phyloP scores from a whole-genome alignment of 257 asterid genomes.

The Cynanchum wilfordii region DNA sequence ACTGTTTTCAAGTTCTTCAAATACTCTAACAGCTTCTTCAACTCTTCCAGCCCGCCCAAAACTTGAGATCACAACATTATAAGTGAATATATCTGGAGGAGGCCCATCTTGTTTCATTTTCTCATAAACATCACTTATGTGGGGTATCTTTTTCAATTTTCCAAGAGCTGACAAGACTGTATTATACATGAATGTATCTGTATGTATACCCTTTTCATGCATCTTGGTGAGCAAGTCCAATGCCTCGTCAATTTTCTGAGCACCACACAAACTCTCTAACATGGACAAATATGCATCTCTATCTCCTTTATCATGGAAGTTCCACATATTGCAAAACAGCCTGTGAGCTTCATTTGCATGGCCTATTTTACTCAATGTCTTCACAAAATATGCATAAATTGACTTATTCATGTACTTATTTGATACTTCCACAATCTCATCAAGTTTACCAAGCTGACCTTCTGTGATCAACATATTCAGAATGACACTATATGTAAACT shows the following conservation, averaged over 20 bases:
- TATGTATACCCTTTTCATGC: constrained; percentile 66
- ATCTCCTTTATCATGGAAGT: constrained; percentile 82
- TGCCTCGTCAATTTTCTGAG: constrained; percentile 72
- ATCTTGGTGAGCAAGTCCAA: constrained; percentile 69
- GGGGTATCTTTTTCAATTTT: constrained; percentile 54
- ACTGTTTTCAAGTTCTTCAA: constrained; percentile 87
- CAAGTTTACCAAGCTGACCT: constrained; percentile 81
- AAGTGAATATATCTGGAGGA: constrained; percentile 72
- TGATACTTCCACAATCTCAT: constrained; percentile 71
- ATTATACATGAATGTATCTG: constrained; percentile 85
- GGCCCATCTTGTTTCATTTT: constrained; percentile 79
- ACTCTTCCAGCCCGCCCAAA: constrained; percentile 80
- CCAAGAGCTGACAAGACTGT: constrained; percentile 77
- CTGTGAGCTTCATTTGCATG: constrained; percentile 89
- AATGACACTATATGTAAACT: constrained; percentile 71
- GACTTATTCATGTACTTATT: constrained; percentile 76
- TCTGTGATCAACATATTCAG: constrained; percentile 57
- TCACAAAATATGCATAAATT: constrained; percentile 71
- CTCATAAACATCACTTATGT: constrained; percentile 63
- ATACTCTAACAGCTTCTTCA: constrained; percentile 64
- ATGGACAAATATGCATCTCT: constrained; percentile 74
- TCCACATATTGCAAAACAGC: constrained; percentile 90
- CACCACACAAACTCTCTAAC: constrained; percentile 78
- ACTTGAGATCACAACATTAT: constrained; percentile 79
- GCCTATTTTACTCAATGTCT: constrained; percentile 70